Conservation (phyloP, 2,329 filamentous ascomycete species). For the Talaromyces sp. region DNA sequence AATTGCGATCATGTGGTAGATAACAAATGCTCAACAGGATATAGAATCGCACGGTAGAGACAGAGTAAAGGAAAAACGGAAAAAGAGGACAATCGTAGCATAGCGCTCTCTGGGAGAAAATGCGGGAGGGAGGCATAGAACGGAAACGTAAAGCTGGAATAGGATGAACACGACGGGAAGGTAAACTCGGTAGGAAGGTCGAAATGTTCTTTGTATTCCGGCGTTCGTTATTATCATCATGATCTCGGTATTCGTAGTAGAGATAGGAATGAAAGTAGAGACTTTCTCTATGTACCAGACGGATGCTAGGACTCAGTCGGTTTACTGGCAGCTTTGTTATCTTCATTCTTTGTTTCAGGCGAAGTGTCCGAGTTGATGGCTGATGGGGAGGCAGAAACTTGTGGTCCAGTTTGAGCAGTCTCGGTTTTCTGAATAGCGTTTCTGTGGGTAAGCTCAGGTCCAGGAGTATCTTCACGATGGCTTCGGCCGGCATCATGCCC, state of each 20-base stretch:
- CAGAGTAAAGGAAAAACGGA: constrained; percentile 11
- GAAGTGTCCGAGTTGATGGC: constrained; percentile 33
- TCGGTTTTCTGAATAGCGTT: constrained; percentile 20
- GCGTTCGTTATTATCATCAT: constrained; percentile 13
- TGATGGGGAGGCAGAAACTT: constrained; percentile 35
- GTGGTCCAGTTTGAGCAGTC: constrained; percentile 17
- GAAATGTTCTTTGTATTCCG: constrained; percentile 2
- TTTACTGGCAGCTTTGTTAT: constrained; percentile 18
- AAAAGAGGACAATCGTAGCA: constrained; percentile 10
- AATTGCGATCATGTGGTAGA: background rate
- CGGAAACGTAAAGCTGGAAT: background rate
- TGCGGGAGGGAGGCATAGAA: background rate
- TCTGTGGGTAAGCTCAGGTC: constrained; percentile 38
- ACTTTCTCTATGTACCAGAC: constrained; percentile 12
- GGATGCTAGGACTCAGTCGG: constrained; percentile 12
- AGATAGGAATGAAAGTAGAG: background rate
- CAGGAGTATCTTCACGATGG: constrained; percentile 49
- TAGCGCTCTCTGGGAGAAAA: background rate
- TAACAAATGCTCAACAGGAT: constrained; percentile 1
- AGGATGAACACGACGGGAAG: constrained; percentile 11
- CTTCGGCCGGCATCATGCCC: constrained; percentile 27
- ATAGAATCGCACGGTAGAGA: constrained; percentile 5
- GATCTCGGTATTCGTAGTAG: constrained; percentile 5
- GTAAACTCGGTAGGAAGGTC: constrained; percentile 15
- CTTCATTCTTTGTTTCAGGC: constrained; percentile 16